Evolutionary conservation across 1,139 yeast genomes (phyloP).

Genomic region (Geotrichum macrosporum): DNA sequence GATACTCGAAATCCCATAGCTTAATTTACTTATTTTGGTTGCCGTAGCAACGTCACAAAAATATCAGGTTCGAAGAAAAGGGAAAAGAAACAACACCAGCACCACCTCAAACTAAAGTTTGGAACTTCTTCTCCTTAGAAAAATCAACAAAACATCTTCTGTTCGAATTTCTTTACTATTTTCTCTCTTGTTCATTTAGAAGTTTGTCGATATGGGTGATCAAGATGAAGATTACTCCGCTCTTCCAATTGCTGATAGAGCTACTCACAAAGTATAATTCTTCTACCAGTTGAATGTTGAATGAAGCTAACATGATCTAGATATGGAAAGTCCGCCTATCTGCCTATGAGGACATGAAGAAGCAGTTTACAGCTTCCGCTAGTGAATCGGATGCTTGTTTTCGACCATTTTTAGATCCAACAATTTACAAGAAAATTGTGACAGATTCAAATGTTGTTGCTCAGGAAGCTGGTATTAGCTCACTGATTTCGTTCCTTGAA

Average conservation of each 20-base stretch:
- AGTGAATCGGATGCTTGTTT: constrained; percentile 55
- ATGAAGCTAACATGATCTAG: constrained; percentile 26
- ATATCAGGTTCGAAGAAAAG: background rate
- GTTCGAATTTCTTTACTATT: background rate
- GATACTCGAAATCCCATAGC: too few species aligned
- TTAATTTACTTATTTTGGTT: background rate
- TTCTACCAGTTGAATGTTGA: background rate
- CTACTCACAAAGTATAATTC: constrained; percentile 51
- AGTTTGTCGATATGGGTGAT: constrained; percentile 18
- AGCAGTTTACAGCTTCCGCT: constrained; percentile 51
- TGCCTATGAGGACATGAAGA: constrained; percentile 69
- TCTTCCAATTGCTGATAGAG: constrained; percentile 62
- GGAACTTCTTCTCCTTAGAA: background rate
- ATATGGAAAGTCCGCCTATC: constrained; percentile 85
- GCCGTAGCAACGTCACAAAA: constrained; percentile 1
- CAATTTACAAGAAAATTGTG: constrained; percentile 52
- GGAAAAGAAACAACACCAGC: constrained; percentile 7
- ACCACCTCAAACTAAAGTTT: background rate
- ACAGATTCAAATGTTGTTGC: constrained; percentile 87
- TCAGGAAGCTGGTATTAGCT: constrained; percentile 71
- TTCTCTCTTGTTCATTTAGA: background rate
- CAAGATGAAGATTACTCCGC: constrained; percentile 55
- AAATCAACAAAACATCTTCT: background rate
- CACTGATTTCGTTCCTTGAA: constrained; percentile 54
- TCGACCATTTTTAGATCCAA: constrained; percentile 47